Percentiles rank a stretch among this genome's conserved stretches.
These are phyloP conservation scores for Podospora pseudopauciseta DNA, from an alignment of 495 filamentous ascomycete genomes.

Conservation along the genomic window DNA sequence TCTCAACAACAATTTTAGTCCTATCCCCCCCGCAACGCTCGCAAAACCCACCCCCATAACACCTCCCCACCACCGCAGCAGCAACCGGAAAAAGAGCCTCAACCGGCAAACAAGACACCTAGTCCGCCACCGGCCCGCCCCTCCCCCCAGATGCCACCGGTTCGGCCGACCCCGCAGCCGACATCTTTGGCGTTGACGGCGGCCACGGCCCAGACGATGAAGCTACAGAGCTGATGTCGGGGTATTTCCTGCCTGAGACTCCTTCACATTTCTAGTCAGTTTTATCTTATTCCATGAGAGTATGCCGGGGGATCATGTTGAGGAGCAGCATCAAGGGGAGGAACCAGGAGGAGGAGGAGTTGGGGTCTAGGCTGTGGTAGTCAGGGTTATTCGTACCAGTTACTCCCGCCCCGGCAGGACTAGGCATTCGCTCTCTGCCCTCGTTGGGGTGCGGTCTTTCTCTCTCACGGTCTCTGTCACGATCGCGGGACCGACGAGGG, in stretches of 20 bases:
- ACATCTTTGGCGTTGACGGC: neutral
- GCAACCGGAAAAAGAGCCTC: neutral
- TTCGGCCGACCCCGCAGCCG: neutral
- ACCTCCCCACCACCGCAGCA: neutral
- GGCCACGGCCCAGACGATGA: neutral
- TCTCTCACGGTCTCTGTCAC: constrained; percentile 1
- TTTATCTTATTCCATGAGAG: neutral
- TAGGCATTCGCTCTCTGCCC: neutral
- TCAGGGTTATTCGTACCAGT: neutral
- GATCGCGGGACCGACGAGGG: neutral
- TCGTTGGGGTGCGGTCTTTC: neutral
- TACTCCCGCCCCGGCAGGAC: neutral
- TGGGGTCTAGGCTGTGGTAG: neutral
- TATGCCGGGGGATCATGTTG: neutral
- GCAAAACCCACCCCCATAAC: neutral
- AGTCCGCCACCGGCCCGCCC: neutral
- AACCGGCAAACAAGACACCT: neutral
- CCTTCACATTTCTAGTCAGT: neutral
- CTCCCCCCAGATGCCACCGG: neutral
- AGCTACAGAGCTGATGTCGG: neutral
- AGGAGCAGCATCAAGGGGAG: neutral
- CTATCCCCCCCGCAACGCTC: neutral
- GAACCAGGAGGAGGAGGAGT: neutral
- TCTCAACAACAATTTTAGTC: neutral
- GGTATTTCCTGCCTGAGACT: constrained; percentile 7